Evolutionary conservation across 2,329 filamentous ascomycete genomes (phyloP).

Genomic region (Beauveria varroae): DNA sequence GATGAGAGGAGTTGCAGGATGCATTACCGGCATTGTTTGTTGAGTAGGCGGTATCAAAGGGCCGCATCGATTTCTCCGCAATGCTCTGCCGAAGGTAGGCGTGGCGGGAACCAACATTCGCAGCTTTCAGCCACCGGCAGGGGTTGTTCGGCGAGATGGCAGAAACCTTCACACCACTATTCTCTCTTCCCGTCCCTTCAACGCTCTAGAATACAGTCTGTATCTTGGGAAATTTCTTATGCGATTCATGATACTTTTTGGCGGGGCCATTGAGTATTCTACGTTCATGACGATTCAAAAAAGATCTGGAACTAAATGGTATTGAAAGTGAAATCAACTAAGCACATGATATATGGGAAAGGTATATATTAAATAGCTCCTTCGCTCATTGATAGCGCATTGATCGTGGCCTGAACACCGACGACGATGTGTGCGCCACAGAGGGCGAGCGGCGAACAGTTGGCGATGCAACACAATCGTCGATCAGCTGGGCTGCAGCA

Average conservation of each 20-base stretch:
- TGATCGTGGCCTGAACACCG: not conserved
- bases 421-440: too few species aligned
- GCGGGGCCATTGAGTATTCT: not conserved
- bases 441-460: not conserved
- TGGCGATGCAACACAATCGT: not conserved
- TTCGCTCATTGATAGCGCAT: not conserved
- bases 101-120: not conserved
- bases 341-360: not conserved
- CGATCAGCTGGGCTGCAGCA: not conserved
- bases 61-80: not conserved
- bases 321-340: not conserved
- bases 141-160: too few species aligned
- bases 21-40: not conserved
- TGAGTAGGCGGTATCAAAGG: not conserved
- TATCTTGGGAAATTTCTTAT: too few species aligned
- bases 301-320: too few species aligned
- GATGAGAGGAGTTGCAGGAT: too few species aligned
- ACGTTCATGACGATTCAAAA: not conserved
- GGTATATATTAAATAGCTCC: not conserved
- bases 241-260: too few species aligned
- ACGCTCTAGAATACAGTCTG: not conserved
- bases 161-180: too few species aligned
- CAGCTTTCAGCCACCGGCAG: not conserved
- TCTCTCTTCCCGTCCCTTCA: too few species aligned
- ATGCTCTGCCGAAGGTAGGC: not conserved